Evolutionary conservation across 768 basidiomycete species (phyloP).

Genomic region (Leccinum truebloodii): DNA sequence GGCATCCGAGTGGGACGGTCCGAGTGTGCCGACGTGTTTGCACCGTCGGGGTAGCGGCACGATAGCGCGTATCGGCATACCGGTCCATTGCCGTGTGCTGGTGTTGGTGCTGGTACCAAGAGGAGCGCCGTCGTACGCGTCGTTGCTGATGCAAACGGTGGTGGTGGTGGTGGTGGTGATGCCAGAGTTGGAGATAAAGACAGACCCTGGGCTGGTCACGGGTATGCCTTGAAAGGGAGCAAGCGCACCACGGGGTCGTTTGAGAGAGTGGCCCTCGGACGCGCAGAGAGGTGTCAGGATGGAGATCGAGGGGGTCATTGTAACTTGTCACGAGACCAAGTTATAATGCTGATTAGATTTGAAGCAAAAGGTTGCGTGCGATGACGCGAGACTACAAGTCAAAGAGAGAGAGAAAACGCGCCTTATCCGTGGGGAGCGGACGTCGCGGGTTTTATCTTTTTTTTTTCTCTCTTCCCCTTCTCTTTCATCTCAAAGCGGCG

Average conservation of each 20-base stretch:
- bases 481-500: slow-evolving; percentile 8
- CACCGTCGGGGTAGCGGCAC: slow-evolving; percentile 18
- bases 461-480: neutral
- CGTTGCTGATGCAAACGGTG: neutral
- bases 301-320: slow-evolving; percentile 13
- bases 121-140: slow-evolving; percentile 3
- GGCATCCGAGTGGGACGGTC: neutral
- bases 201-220: neutral
- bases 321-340: neutral
- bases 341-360: neutral
- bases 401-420: neutral
- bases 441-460: neutral
- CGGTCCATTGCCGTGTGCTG: slow-evolving; percentile 15
- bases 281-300: slow-evolving; percentile 4
- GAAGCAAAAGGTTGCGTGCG: neutral
- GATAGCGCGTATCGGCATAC: slow-evolving; percentile 27
- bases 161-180: too few relatives aligned
- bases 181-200: neutral
- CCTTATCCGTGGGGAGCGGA: slow-evolving; percentile 2
- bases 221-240: neutral
- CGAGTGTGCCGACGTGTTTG: neutral
- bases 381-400: neutral
- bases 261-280: slow-evolving; percentile 1
- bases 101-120: neutral
- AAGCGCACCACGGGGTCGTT: neutral